These are phyloP conservation scores for Euphorbia peplus DNA, from an alignment of 345 rosid genomes.

Conservation along the genomic window DNA sequence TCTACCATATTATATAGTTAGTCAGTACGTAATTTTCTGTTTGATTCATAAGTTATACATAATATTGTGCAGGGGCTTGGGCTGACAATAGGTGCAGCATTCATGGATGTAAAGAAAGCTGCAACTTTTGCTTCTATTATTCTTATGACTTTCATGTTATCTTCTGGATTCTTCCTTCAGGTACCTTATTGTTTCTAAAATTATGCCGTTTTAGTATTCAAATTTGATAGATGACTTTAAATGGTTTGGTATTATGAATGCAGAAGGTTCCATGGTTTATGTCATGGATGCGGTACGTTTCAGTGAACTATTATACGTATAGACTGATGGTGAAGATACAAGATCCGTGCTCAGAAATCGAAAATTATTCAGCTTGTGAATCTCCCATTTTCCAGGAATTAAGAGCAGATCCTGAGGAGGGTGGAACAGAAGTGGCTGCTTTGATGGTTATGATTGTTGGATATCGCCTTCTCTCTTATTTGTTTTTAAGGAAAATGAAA, in stretches of 20 bases:
- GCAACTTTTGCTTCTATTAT: constrained; percentile 30
- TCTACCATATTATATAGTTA: not conserved
- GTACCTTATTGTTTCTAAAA: too few relatives aligned
- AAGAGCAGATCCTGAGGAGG: constrained; percentile 16
- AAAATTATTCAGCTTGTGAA: too few relatives aligned
- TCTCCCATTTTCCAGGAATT: constrained; percentile 16
- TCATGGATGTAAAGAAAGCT: constrained; percentile 39
- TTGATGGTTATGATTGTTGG: constrained; percentile 29
- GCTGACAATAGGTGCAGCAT: constrained; percentile 30
- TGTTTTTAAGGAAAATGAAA: constrained; percentile 27
- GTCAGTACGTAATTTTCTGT: too few relatives aligned
- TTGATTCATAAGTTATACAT: too few relatives aligned
- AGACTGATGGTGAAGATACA: constrained; percentile 28
- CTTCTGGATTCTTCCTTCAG: constrained; percentile 37
- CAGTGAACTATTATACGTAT: constrained; percentile 33
- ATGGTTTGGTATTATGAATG: not conserved
- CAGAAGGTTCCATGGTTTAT: constrained; percentile 38
- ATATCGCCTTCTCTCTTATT: constrained; percentile 31
- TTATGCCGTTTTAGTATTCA: too few relatives aligned
- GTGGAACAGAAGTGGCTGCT: constrained; percentile 23
- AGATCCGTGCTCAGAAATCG: constrained; percentile 14
- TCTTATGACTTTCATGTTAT: constrained; percentile 36
- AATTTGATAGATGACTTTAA: too few relatives aligned
- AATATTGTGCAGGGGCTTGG: constrained; percentile 33
- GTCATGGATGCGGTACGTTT: constrained; percentile 31